Evolutionary conservation across 768 basidiomycete species (phyloP).

Genomic region (Mycena alexandri): DNA sequence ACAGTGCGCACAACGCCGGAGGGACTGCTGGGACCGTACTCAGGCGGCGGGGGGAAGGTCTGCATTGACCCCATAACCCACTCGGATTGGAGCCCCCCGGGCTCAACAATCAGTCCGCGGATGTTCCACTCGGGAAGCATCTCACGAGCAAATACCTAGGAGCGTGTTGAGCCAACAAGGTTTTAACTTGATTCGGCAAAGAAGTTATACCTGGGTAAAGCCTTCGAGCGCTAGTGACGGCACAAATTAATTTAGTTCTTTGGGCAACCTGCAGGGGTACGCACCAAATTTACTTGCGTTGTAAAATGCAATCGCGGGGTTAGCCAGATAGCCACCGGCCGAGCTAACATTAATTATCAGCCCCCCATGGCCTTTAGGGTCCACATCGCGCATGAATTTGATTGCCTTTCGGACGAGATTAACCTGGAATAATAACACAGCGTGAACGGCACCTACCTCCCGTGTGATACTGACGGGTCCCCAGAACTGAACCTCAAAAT

Average conservation of each 20-base stretch:
- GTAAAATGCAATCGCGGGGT: slow-evolving; percentile 48
- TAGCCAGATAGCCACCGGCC: slow-evolving; percentile 48
- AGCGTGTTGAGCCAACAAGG: too few relatives aligned
- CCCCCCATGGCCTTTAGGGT: slow-evolving; percentile 40
- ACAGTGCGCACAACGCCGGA: slow-evolving; percentile 13
- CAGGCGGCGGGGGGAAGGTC: slow-evolving; percentile 39
- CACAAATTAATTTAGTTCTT: not conserved
- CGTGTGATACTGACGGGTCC: slow-evolving; percentile 55
- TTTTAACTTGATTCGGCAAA: not conserved
- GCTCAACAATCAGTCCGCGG: slow-evolving; percentile 36
- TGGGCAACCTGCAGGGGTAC: slow-evolving; percentile 16
- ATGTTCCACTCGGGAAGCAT: slow-evolving; percentile 59
- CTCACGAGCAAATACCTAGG: slow-evolving; percentile 38
- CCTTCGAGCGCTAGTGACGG: slow-evolving; percentile 16
- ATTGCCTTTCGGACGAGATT: slow-evolving; percentile 19
- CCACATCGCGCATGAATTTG: slow-evolving; percentile 44
- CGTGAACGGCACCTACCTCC: slow-evolving; percentile 35
- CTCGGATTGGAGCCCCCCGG: slow-evolving; percentile 42
- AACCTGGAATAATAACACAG: not conserved
- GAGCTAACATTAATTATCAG: slow-evolving; percentile 51
- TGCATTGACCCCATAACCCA: slow-evolving; percentile 35
- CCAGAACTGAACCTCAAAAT: slow-evolving; percentile 61
- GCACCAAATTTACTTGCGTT: slow-evolving; percentile 53
- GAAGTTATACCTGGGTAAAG: slow-evolving; percentile 17
- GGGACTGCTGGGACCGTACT: slow-evolving; percentile 38